Percentiles rank a stretch among this genome's conserved stretches.
These are phyloP conservation scores for Monilinia fructigena DNA, from an alignment of 2,329 filamentous ascomycete genomes.

Conservation along the genomic window DNA sequence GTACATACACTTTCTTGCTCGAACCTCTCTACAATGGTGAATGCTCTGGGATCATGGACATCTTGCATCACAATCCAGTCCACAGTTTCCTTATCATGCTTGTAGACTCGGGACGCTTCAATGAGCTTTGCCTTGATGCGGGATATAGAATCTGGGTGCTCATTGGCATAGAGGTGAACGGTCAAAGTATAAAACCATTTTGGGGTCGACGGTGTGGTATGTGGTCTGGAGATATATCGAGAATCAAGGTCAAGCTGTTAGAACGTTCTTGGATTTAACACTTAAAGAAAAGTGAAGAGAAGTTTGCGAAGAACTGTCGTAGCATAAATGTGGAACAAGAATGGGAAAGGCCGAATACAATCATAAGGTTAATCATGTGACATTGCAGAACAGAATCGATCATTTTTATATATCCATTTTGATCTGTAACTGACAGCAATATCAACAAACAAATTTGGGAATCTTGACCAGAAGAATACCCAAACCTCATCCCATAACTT, in stretches of 20 bases:
- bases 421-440: not conserved
- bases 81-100: conserved; percentile 67
- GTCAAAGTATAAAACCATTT: conserved; percentile 68
- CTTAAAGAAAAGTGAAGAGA: not conserved
- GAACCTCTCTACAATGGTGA: conserved; percentile 75
- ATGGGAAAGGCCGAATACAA: conserved; percentile 6
- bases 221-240: not conserved
- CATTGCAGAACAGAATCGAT: not conserved
- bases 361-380: conserved; percentile 6
- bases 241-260: not conserved
- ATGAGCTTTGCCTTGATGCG: conserved; percentile 71
- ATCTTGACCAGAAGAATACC: not conserved
- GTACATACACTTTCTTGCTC: conserved; percentile 59
- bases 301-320: not conserved
- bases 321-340: conserved; percentile 14
- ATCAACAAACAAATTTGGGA: not conserved
- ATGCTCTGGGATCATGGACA: conserved; percentile 63
- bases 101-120: conserved; percentile 72
- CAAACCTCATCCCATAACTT: not conserved
- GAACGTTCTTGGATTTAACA: not conserved
- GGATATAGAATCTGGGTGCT: conserved; percentile 59
- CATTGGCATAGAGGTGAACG: conserved; percentile 68
- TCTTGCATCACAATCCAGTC: conserved; percentile 78
- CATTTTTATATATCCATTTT: not conserved
- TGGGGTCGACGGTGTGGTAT: conserved; percentile 30